phyloP scores from a whole-genome alignment of 73 alveolate species.

The Paramecium biaurelia region DNA sequence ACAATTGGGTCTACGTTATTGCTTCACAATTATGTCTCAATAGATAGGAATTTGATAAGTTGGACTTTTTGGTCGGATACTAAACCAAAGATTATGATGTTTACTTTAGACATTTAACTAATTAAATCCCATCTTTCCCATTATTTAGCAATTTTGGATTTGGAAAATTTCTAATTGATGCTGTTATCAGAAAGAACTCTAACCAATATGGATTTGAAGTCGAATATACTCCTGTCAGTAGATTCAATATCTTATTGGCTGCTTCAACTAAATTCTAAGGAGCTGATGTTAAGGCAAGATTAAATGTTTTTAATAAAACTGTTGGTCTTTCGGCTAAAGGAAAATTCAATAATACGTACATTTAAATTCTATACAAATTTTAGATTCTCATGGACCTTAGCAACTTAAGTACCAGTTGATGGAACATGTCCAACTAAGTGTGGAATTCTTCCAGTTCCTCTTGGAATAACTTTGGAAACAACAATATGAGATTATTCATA shows the following conservation, averaged over 20 bases:
- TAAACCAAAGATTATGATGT: constrained; percentile 4
- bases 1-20: background rate
- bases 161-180: constrained; percentile 5
- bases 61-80: constrained; percentile 14
- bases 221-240: background rate
- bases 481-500: constrained; percentile 32
- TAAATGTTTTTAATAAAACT: background rate
- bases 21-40: background rate
- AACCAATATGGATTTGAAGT: background rate
- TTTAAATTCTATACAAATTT: background rate
- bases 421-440: background rate
- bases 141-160: background rate
- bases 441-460: constrained; percentile 21
- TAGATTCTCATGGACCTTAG: background rate
- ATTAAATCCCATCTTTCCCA: background rate
- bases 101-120: constrained; percentile 16
- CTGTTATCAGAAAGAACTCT: background rate
- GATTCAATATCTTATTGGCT: background rate
- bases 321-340: constrained; percentile 30
- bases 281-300: constrained; percentile 18
- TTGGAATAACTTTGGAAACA: constrained; percentile 54
- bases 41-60: background rate
- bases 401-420: constrained; percentile 17
- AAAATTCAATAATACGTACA: constrained; percentile 6
- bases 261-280: constrained; percentile 2